Conservation (phyloP, 306 rosid genomes). For the Malus orientalis region DNA sequence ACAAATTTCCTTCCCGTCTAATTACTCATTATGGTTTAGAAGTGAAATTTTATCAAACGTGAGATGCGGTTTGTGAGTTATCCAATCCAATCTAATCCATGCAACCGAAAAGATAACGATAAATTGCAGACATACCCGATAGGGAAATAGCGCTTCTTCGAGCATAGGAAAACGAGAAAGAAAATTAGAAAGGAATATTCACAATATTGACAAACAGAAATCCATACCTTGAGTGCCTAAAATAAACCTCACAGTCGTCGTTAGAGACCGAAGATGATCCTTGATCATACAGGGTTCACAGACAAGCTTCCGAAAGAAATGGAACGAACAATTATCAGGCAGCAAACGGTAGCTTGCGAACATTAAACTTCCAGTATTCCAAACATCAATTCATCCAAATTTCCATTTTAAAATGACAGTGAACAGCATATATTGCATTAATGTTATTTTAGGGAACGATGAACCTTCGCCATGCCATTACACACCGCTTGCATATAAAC, state of each 20-base stretch:
- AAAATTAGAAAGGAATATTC: background rate
- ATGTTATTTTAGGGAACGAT: conserved; percentile 32
- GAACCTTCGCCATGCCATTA: conserved; percentile 34
- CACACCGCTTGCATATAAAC: conserved; percentile 74
- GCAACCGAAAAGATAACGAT: background rate
- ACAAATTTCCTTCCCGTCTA: no score
- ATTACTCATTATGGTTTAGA: no score
- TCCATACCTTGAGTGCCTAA: background rate
- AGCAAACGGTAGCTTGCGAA: conserved; percentile 30
- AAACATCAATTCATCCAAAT: conserved; percentile 41
- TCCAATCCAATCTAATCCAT: background rate
- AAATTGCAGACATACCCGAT: background rate
- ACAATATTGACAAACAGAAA: background rate
- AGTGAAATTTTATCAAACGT: no score
- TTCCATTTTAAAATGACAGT: conserved; percentile 46
- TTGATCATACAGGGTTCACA: conserved; percentile 35
- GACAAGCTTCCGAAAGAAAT: conserved; percentile 24
- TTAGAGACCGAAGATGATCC: background rate
- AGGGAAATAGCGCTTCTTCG: background rate
- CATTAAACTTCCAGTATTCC: conserved; percentile 31
- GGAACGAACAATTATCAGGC: conserved; percentile 34
- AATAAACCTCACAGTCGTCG: background rate
- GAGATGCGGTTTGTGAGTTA: no score
- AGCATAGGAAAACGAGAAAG: background rate
- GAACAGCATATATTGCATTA: conserved; percentile 46